Base-by-base conservation (phyloP, 768 basidiomycete species). In the Chalciporus piperatus region DNA sequence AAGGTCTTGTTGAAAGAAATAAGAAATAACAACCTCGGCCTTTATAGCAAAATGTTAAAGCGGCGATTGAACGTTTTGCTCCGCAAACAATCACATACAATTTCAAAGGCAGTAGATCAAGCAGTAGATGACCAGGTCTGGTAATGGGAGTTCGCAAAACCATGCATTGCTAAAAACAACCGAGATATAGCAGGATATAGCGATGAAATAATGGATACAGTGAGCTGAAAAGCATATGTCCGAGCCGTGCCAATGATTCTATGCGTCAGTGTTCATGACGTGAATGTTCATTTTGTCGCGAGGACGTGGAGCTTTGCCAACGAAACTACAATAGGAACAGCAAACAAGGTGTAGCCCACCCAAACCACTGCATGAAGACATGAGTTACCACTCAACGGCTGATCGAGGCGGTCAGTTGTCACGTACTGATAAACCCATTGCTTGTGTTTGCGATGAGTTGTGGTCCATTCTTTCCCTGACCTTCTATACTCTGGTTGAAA, bases 381-480 rank as follows among this genome's bases (percentile, higher is more conserved):
- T 59, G 22, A 57, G 35, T 35, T 33, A 39, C 41, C 27, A 27
- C 6, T 4, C 27, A 27, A 27, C 27, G 27, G 9, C 38, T 32
- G 35, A 23, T 25, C 10, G 3, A 51, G 20, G 45, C 20, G 9
- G 37, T 30, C 13, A 54, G 35, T 23, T 35, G 22, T 9, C 13
- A 77, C 84, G 61, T 55, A 91, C 89, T 87, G 40, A 81, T 84
- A 56, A 90, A 91, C 7, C 80, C 87, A 58, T 87, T 89, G 54
- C 84, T 78, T n/a, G 73, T 72, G 11, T 72, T 65, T 25, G 89
- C 89, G 40, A 82, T 70, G 40, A 91, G 72, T 30, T 80, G 70
- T 2, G 85, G 84, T 5, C 78, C 84, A 49, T 76, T 69, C 3
- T 63, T 52, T 19, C 83, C 84, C 53, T 77, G 76, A 9, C 76